A percentile compares a stretch with the other conserved stretches of the same genome.
Evolutionary conservation across 768 basidiomycete genomes (phyloP).

Genomic region (Asterophora lycoperdoides): DNA sequence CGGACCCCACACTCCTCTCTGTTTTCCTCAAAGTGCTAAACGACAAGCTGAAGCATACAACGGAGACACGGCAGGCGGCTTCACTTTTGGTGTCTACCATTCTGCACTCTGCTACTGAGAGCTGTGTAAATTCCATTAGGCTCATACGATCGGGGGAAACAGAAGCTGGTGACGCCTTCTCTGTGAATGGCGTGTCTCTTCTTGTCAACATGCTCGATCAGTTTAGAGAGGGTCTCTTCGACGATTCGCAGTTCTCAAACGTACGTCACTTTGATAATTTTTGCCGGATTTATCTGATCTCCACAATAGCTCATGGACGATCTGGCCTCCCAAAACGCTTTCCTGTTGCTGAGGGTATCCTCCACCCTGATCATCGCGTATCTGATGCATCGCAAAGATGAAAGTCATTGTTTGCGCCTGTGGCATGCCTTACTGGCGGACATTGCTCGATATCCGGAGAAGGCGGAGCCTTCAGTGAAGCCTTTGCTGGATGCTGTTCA

Average conservation of each 20-base stretch:
- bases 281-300: neutral
- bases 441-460: slow-evolving; percentile 32
- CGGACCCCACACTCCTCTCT: slow-evolving; percentile 35
- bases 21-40: slow-evolving; percentile 43
- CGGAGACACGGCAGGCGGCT: slow-evolving; percentile 21
- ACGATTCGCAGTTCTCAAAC: slow-evolving; percentile 35
- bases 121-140: slow-evolving; percentile 17
- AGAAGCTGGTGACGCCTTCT: neutral
- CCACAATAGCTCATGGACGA: slow-evolving; percentile 41
- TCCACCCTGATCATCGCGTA: slow-evolving; percentile 49
- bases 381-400: slow-evolving; percentile 38
- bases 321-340: slow-evolving; percentile 35
- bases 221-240: slow-evolving; percentile 51
- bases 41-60: slow-evolving; percentile 33
- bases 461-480: slow-evolving; percentile 26
- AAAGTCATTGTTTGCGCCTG: slow-evolving; percentile 27
- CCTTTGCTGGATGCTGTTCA: slow-evolving; percentile 40
- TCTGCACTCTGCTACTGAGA: slow-evolving; percentile 30
- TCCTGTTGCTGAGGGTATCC: slow-evolving; percentile 35
- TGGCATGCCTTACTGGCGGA: slow-evolving; percentile 49
- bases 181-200: slow-evolving; percentile 12
- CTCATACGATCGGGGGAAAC: neutral
- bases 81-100: slow-evolving; percentile 29
- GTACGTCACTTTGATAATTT: slow-evolving; percentile 31
- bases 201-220: slow-evolving; percentile 45